Percentiles rank a stretch among this genome's conserved stretches.
Conservation (phyloP, 2,329 filamentous ascomycete genomes). For the Xylaria sp. region DNA sequence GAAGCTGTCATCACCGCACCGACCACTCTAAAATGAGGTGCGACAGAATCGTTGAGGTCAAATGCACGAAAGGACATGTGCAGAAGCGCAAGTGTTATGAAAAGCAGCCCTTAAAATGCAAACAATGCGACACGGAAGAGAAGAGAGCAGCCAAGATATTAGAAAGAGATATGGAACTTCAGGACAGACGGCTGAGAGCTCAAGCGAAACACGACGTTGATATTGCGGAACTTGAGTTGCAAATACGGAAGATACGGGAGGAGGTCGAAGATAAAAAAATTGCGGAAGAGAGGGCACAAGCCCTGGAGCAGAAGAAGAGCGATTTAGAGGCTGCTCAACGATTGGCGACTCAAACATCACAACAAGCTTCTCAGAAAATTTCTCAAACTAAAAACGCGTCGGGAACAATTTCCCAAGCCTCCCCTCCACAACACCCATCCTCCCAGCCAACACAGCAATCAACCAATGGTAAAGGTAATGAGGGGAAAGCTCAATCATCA, state of each 20-base stretch:
- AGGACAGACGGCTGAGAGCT: conserved; percentile 12
- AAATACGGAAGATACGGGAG: conserved; percentile 29
- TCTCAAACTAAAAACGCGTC: neutral
- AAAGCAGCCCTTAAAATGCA: conserved; percentile 22
- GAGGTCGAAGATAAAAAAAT: conserved; percentile 21
- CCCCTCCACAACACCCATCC: neutral
- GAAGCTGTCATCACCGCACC: conserved; percentile 69
- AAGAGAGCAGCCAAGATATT: conserved; percentile 1
- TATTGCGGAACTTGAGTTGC: conserved; percentile 26
- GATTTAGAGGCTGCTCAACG: conserved; percentile 31
- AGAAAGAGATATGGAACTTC: conserved; percentile 19
- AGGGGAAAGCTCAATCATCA: neutral
- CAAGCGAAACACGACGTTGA: conserved; percentile 27
- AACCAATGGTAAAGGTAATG: conserved; percentile 4
- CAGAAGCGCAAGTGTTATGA: conserved; percentile 23
- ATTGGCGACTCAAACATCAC: conserved; percentile 2
- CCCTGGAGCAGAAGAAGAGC: conserved; percentile 31
- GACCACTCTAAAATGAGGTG: conserved; percentile 68
- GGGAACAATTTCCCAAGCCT: neutral
- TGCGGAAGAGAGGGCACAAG: conserved; percentile 22
- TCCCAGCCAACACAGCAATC: neutral
- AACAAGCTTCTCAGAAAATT: neutral
- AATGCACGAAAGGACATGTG: conserved; percentile 13
- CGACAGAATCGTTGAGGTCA: conserved; percentile 24
- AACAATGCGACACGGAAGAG: conserved; percentile 14